These are phyloP conservation scores for Allium fistulosum DNA, from an alignment of 106 monocot genomes.

Conservation along the genomic window DNA sequence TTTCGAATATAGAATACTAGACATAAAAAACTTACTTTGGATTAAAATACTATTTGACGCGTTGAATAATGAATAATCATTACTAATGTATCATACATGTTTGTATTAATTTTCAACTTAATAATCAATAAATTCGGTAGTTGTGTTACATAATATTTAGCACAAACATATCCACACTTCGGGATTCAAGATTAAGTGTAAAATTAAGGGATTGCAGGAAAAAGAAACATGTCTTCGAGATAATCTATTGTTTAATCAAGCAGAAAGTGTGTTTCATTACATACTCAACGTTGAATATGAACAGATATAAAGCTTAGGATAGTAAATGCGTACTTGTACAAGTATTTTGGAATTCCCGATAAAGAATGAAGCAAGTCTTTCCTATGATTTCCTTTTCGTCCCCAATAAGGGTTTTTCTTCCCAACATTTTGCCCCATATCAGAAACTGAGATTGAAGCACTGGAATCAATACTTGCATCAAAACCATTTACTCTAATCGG, in stretches of 20 bases:
- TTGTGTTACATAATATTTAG: no score
- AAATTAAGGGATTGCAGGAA: not conserved
- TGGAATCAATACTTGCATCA: conserved; percentile 49
- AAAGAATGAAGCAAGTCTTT: conserved; percentile 30
- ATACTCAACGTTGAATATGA: no score
- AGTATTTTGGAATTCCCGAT: conserved; percentile 77
- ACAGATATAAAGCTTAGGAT: not conserved
- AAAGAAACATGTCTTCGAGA: not conserved
- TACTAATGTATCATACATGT: no score
- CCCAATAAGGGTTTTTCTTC: conserved; percentile 24
- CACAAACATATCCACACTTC: no score
- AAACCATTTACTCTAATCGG: conserved; percentile 54
- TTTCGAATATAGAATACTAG: no score
- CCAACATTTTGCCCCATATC: conserved; percentile 9
- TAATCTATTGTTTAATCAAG: not conserved
- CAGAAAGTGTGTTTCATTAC: not conserved
- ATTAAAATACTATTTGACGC: no score
- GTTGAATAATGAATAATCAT: no score
- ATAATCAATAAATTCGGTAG: no score
- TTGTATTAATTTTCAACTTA: no score
- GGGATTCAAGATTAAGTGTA: not conserved
- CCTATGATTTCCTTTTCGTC: conserved; percentile 17
- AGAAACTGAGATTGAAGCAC: conserved; percentile 42
- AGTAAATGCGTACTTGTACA: conserved; percentile 54
- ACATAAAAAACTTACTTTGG: no score